These are phyloP conservation scores for Metschnikowia koreensis DNA, from an alignment of 805 yeast species.

Conservation along the genomic window DNA sequence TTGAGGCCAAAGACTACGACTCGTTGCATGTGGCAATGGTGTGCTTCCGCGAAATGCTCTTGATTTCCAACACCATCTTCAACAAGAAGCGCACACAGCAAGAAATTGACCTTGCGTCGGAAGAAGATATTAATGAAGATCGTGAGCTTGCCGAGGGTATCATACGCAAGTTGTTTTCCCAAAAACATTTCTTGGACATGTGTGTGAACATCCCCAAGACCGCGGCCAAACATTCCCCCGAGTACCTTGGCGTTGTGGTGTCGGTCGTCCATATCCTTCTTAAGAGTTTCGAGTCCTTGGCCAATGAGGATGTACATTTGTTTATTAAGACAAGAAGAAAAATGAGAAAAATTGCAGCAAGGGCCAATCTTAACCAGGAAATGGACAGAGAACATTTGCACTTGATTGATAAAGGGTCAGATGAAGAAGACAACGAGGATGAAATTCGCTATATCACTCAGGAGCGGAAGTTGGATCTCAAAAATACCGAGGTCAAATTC, in stretches of 20 bases:
- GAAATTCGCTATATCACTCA: slow-evolving; percentile 36
- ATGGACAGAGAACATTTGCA: slow-evolving; percentile 19
- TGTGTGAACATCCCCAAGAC: slow-evolving; percentile 59
- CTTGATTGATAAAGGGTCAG: slow-evolving; percentile 20
- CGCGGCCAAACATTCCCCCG: slow-evolving; percentile 62
- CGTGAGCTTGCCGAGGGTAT: slow-evolving; percentile 54
- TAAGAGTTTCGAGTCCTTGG: slow-evolving; percentile 63
- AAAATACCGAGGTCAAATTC: slow-evolving; percentile 42
- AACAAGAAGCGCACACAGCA: slow-evolving; percentile 19
- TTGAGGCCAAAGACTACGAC: slow-evolving; percentile 48
- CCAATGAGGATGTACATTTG: slow-evolving; percentile 53
- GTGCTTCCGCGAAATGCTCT: slow-evolving; percentile 62
- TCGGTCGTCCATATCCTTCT: slow-evolving; percentile 64
- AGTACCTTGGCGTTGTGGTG: slow-evolving; percentile 57
- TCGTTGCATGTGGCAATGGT: slow-evolving; percentile 69
- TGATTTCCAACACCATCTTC: slow-evolving; percentile 46
- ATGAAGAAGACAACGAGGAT: slow-evolving; percentile 29
- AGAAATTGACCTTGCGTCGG: slow-evolving; percentile 17
- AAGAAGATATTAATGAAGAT: slow-evolving; percentile 46
- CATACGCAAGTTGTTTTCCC: slow-evolving; percentile 67
- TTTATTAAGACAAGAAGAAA: slow-evolving; percentile 47
- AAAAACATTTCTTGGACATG: slow-evolving; percentile 54
- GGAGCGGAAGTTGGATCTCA: slow-evolving; percentile 49
- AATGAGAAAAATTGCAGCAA: slow-evolving; percentile 29
- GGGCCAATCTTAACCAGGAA: slow-evolving; percentile 18